Evolutionary conservation across 1,139 yeast genomes (phyloP).

Genomic region (Zygotorulaspora mrakii): DNA sequence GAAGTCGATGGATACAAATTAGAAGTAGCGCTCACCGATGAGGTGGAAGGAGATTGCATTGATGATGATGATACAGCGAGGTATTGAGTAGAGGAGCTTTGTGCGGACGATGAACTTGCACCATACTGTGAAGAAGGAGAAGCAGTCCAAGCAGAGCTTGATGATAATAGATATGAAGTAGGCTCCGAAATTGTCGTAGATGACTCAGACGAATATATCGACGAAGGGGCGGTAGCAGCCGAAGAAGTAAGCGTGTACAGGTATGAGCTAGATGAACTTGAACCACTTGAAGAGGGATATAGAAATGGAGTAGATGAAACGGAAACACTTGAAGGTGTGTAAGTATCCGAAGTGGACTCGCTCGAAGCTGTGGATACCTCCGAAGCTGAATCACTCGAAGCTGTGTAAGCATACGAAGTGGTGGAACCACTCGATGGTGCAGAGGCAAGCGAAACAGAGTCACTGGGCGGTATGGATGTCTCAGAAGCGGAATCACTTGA

Average conservation of each 20-base stretch:
- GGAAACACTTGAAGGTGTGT: not conserved
- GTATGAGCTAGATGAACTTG: too few relatives aligned
- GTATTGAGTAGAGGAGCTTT: not conserved
- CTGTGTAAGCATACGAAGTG: too few relatives aligned
- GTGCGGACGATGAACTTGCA: not conserved
- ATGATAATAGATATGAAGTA: too few relatives aligned
- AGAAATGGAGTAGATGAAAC: constrained; percentile 8
- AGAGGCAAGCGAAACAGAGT: constrained; percentile 3
- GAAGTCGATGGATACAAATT: not conserved
- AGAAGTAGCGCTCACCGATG: too few relatives aligned
- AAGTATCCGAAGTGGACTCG: not conserved
- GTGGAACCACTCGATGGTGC: not conserved
- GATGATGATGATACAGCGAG: constrained; percentile 16
- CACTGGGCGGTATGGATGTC: not conserved
- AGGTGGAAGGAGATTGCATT: too few relatives aligned
- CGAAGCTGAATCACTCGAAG: not conserved
- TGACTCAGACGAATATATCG: too few relatives aligned
- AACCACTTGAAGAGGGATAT: too few relatives aligned
- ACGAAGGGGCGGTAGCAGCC: constrained; percentile 1
- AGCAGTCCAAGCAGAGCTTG: constrained; percentile 11
- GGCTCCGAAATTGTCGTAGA: too few relatives aligned
- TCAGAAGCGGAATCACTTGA: not conserved
- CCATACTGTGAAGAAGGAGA: constrained; percentile 3
- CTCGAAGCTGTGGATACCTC: not conserved
- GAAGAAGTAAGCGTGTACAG: constrained; percentile 10